phyloP scores from a whole-genome alignment of 176 grass and related monocot genomes.

The Zizania latifolia region DNA sequence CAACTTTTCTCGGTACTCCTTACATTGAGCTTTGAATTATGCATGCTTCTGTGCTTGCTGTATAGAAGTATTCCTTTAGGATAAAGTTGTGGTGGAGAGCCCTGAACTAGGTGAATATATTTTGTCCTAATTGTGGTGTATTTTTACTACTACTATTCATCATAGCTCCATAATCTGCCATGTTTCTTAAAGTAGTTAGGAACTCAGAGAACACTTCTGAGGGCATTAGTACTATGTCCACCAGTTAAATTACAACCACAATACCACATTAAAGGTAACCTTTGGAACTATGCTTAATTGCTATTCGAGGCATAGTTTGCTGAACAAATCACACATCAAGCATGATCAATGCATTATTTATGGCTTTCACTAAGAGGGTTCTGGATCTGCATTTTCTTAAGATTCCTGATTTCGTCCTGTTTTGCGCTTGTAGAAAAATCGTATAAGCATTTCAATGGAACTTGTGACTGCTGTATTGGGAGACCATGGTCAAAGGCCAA shows the following conservation, averaged over 20 bases:
- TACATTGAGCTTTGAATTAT: background rate
- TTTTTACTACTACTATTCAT: background rate
- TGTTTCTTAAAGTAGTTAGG: background rate
- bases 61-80: background rate
- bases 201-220: background rate
- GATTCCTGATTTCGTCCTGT: slow-evolving; percentile 7
- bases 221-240: background rate
- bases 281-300: background rate
- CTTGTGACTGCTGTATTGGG: slow-evolving; percentile 95
- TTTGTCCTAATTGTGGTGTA: background rate
- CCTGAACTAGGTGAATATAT: background rate
- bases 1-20: background rate
- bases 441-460: slow-evolving; percentile 94
- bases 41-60: background rate
- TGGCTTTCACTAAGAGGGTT: slow-evolving; percentile 5
- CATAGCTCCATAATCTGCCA: background rate
- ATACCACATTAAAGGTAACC: background rate
- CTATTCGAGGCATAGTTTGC: background rate
- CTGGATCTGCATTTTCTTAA: slow-evolving; percentile 11
- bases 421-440: slow-evolving; percentile 56
- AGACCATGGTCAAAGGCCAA: slow-evolving; percentile 94
- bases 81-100: background rate
- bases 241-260: background rate
- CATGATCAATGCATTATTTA: slow-evolving; percentile 11
- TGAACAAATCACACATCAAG: background rate